Evolutionary conservation across 768 basidiomycete species (phyloP).

Genomic region (Cystofilobasidium macerans): DNA sequence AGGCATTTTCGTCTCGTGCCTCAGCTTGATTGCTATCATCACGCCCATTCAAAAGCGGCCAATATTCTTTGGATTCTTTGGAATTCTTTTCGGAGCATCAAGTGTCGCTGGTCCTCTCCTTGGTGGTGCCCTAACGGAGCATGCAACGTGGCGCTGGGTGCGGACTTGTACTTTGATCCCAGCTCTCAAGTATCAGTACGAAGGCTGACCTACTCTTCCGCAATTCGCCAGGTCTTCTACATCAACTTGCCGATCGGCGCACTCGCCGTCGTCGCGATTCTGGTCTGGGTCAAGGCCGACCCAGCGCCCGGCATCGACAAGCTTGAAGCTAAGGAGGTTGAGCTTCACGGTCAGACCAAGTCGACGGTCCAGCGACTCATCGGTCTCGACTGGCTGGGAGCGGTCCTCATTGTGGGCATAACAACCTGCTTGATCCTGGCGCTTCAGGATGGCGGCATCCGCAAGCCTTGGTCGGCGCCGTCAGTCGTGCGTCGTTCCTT

Average conservation of each 20-base stretch:
- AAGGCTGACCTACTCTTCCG: too few relatives aligned
- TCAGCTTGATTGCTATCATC: constrained; percentile 31
- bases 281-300: constrained; percentile 35
- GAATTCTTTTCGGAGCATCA: constrained; percentile 32
- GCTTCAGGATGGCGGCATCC: constrained; percentile 46
- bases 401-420: constrained; percentile 38
- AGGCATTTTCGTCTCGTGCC: constrained; percentile 37
- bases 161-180: too few relatives aligned
- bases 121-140: constrained; percentile 28
- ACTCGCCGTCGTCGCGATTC: constrained; percentile 37
- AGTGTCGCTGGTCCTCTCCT: constrained; percentile 27
- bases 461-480: constrained; percentile 44
- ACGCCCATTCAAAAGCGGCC: constrained; percentile 31
- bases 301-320: constrained; percentile 25
- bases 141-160: constrained; percentile 37
- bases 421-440: constrained; percentile 43
- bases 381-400: constrained; percentile 42
- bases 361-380: constrained; percentile 27
- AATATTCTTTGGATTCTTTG: constrained; percentile 18
- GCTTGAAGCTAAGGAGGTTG: not conserved
- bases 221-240: constrained; percentile 15
- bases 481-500: constrained; percentile 36
- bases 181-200: too few relatives aligned
- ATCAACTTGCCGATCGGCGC: constrained; percentile 39
- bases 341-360: constrained; percentile 28